Evolutionary conservation across 768 basidiomycete species (phyloP).

Genomic region (Myochromella boudieri): DNA sequence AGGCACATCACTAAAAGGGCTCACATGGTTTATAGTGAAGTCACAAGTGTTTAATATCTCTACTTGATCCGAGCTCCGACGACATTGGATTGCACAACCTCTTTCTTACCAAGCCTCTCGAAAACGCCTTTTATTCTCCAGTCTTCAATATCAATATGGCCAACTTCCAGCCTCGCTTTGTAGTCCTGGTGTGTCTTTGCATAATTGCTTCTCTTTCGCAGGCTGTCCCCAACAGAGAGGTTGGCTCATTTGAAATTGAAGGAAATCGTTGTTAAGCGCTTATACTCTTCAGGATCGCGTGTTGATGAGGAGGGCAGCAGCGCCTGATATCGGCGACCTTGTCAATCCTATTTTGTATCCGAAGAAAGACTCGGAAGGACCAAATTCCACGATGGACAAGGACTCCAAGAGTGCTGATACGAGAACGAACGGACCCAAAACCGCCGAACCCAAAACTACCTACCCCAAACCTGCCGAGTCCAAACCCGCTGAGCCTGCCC

Average conservation of each 20-base stretch:
- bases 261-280: not conserved
- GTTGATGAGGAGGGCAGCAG: not conserved
- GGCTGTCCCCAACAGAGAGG: not conserved
- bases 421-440: not conserved
- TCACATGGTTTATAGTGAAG: too few species aligned
- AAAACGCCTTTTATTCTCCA: too few species aligned
- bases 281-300: not conserved
- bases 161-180: slow-evolving; percentile 4
- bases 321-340: not conserved
- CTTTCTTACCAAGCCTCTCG: too few species aligned
- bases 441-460: too few species aligned
- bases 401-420: not conserved
- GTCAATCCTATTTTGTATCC: too few species aligned
- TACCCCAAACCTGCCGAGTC: too few species aligned
- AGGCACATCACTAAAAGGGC: not conserved
- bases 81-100: too few species aligned
- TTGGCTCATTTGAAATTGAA: not conserved
- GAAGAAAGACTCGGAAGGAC: too few species aligned
- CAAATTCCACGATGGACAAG: not conserved
- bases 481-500: too few species aligned
- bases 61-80: too few species aligned
- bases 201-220: not conserved
- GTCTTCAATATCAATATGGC: slow-evolving; percentile 3
- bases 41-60: too few species aligned
- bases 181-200: slow-evolving; percentile 8